These are phyloP conservation scores for Hsuehochloa calcarea DNA, from an alignment of 176 grass and related monocot species.

Conservation along the genomic window DNA sequence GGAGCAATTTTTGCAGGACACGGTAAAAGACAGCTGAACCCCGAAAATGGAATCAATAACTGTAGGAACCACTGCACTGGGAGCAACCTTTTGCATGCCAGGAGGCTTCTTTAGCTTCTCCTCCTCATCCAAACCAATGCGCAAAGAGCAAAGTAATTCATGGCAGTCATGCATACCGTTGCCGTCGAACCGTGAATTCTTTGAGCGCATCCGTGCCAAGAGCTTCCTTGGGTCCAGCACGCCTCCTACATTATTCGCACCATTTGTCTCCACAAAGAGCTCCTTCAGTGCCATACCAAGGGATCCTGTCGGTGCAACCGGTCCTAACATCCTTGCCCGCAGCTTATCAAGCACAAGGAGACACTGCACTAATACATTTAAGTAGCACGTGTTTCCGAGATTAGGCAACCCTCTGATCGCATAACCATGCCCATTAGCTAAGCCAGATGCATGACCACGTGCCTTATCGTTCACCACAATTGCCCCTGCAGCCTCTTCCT, in stretches of 20 bases:
- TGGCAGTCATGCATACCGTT: constrained; percentile 60
- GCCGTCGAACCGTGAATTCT: constrained; percentile 25
- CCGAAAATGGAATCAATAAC: constrained; percentile 52
- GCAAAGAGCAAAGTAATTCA: constrained; percentile 58
- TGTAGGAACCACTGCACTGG: constrained; percentile 5
- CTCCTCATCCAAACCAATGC: constrained; percentile 41
- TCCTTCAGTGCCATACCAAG: constrained; percentile 47
- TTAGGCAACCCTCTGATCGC: constrained; percentile 66
- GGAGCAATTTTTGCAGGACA: constrained; percentile 46
- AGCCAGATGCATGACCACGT: not conserved
- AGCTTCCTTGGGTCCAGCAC: constrained; percentile 39
- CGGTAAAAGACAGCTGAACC: constrained; percentile 36
- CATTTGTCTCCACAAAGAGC: constrained; percentile 49
- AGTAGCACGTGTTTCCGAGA: constrained; percentile 63
- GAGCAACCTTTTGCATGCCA: not conserved
- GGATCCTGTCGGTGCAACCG: constrained; percentile 25
- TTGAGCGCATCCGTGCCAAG: constrained; percentile 20
- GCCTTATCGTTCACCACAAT: not conserved
- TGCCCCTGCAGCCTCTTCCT: not conserved
- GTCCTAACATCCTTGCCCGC: constrained; percentile 39
- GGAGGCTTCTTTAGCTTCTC: constrained; percentile 4
- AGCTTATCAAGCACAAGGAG: constrained; percentile 63
- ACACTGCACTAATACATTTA: constrained; percentile 80
- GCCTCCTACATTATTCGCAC: constrained; percentile 20
- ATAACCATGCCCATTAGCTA: constrained; percentile 23